phyloP scores from a whole-genome alignment of 2,329 filamentous ascomycete species.

The Periconia macrospinosa region DNA sequence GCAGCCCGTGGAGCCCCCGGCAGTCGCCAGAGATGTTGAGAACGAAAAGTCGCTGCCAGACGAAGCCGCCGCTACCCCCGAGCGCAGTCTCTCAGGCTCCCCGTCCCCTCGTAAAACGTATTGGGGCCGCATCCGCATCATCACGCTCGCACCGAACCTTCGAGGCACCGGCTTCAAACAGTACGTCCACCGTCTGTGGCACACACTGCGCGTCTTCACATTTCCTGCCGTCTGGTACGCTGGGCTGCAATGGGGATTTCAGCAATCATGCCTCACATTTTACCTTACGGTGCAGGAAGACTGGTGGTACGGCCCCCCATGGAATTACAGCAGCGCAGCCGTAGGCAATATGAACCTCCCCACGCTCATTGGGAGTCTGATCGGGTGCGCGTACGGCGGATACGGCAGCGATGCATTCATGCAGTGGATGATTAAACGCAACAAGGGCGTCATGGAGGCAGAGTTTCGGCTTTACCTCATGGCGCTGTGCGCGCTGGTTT shows the following conservation, averaged over 20 bases:
- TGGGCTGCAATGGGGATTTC: constrained; percentile 61
- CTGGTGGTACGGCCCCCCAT: constrained; percentile 57
- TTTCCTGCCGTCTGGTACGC: constrained; percentile 62
- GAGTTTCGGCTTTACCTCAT: constrained; percentile 58
- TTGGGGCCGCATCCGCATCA: constrained; percentile 57
- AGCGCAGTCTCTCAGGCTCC: constrained; percentile 17
- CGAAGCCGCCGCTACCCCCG: constrained; percentile 6
- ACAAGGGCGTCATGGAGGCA: constrained; percentile 58
- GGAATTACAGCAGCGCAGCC: constrained; percentile 57
- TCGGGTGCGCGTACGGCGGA: constrained; percentile 61
- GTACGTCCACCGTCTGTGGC: constrained; percentile 56
- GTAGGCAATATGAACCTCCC: constrained; percentile 63
- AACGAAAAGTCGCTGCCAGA: constrained; percentile 4
- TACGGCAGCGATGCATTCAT: constrained; percentile 61
- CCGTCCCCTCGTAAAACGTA: constrained; percentile 50
- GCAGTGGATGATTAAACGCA: constrained; percentile 57
- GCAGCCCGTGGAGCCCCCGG: constrained; percentile 8
- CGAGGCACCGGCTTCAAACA: constrained; percentile 57
- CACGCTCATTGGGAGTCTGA: constrained; percentile 56
- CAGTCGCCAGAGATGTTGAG: neutral
- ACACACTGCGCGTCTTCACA: constrained; percentile 59
- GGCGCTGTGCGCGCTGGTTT: constrained; percentile 53
- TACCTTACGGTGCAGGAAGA: constrained; percentile 62
- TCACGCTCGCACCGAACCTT: constrained; percentile 59
- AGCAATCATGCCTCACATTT: constrained; percentile 63